These are phyloP conservation scores for Anisodus tanguticus DNA, from an alignment of 257 asterid genomes.

Conservation along the genomic window DNA sequence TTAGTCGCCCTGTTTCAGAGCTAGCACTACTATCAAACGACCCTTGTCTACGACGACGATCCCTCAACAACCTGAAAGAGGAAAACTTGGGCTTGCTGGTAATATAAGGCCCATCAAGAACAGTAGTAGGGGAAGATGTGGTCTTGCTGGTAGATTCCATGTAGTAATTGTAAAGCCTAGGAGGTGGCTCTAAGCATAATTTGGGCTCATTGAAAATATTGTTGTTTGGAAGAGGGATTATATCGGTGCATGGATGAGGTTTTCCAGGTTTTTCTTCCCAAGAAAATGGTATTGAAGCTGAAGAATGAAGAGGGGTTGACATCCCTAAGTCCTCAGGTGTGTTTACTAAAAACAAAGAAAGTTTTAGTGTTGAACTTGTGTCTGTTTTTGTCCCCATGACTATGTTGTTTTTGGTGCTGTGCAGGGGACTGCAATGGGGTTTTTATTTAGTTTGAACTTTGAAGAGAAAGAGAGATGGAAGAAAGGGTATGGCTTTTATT, in stretches of 20 bases:
- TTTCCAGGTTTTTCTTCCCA: constrained; percentile 75
- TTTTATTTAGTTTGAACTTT: background rate
- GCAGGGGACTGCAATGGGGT: background rate
- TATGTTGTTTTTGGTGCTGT: background rate
- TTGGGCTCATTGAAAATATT: background rate
- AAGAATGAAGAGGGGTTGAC: constrained; percentile 29
- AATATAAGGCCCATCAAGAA: constrained; percentile 57
- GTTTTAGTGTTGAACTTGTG: constrained; percentile 20
- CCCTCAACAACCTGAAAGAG: constrained; percentile 49
- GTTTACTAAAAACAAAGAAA: constrained; percentile 5
- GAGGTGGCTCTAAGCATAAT: constrained; percentile 51
- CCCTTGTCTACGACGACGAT: constrained; percentile 32
- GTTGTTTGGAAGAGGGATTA: constrained; percentile 36
- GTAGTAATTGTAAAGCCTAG: constrained; percentile 33
- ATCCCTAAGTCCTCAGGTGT: constrained; percentile 18
- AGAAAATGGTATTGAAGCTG: constrained; percentile 56
- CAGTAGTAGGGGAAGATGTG: constrained; percentile 52
- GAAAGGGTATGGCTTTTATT: background rate
- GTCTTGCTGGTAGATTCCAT: constrained; percentile 32
- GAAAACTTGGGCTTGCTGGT: constrained; percentile 49
- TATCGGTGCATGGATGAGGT: constrained; percentile 52
- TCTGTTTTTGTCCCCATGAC: constrained; percentile 16
- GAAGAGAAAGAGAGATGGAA: background rate
- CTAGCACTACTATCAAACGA: constrained; percentile 37
- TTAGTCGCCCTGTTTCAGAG: constrained; percentile 41